phyloP scores from a whole-genome alignment of 2,329 filamentous ascomycete species.

The Zalaria obscura region DNA sequence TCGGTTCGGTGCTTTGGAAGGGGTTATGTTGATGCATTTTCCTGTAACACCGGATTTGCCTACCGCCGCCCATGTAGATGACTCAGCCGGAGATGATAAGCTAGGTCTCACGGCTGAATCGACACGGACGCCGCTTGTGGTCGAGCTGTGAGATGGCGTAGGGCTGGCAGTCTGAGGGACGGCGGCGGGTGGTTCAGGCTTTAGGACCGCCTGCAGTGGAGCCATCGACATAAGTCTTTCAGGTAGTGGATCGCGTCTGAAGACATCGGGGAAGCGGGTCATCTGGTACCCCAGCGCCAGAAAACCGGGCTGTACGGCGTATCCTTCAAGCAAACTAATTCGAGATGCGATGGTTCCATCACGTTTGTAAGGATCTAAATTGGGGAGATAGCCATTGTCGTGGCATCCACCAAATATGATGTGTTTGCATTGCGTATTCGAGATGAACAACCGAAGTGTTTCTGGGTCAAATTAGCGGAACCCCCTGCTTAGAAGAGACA shows the following conservation, averaged over 20 bases:
- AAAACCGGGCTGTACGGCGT: slow-evolving; percentile 27
- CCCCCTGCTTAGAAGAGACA: slow-evolving; percentile 31
- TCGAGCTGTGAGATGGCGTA: slow-evolving; percentile 7
- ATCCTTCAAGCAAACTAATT: slow-evolving; percentile 31
- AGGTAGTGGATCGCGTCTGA: slow-evolving; percentile 26
- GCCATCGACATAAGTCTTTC: slow-evolving; percentile 9
- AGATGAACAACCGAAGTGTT: slow-evolving; percentile 34
- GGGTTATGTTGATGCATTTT: slow-evolving; percentile 25
- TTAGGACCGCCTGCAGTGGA: neutral
- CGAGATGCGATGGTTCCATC: slow-evolving; percentile 21
- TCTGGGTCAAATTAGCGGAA: slow-evolving; percentile 29
- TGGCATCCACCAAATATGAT: slow-evolving; percentile 51
- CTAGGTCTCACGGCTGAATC: slow-evolving; percentile 3
- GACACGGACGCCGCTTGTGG: neutral
- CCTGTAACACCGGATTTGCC: slow-evolving; percentile 20
- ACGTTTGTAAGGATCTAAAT: slow-evolving; percentile 30
- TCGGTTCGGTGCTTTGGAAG: slow-evolving; percentile 14
- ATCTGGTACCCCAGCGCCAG: slow-evolving; percentile 24
- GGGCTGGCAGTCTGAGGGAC: slow-evolving; percentile 9
- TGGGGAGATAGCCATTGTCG: slow-evolving; percentile 37
- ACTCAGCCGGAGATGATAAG: slow-evolving; percentile 5
- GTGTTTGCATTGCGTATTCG: slow-evolving; percentile 48
- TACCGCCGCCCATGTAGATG: slow-evolving; percentile 24
- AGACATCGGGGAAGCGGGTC: slow-evolving; percentile 25
- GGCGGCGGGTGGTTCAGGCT: slow-evolving; percentile 1